Evolutionary conservation across 768 basidiomycete genomes (phyloP), one percentile per base, ranked within the genome.

Genomic region (Agaricus bisporus): DNA sequence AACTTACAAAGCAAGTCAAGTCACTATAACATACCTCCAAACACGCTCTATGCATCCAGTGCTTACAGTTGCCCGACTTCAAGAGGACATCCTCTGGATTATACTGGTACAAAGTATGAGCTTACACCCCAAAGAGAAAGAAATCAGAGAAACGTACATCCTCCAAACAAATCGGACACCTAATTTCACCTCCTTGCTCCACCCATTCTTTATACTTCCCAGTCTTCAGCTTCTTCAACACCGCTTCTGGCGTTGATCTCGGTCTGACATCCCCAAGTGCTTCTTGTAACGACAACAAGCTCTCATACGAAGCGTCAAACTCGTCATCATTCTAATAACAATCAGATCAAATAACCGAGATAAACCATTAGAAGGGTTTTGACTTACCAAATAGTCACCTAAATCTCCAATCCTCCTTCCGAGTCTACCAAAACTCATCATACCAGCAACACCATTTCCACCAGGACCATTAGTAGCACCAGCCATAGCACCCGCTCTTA

Each of bases 131-230:
- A 6, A 45, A 18, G 14, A 50, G n/a, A 25, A 18, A 36, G 12
- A 37, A 42, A 12, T 20, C 37, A 26, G 56, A 51, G 5, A 14
- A 1, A 76, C 86, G 49, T 62, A 89, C 89, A 67, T 92, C 89
- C 57, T 91, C 89, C 58, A 91, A 67, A 62, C 90, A 92, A 49
- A 92, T 91, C 1, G 90, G 88, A 66, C 90, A 92, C 42, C 88
- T 76, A 51, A 78, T 71, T 58, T 91, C 89, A 51, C 32, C 49
- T 8, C 52, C 56, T 3, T 39, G n/a, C 9, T 44, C 46, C 17
- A 55, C 59, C 59, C 54, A 58, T 35, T 60, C 59, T 11, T 25
- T 52, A 38, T 58, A 60, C 17, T 52, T 47, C 2, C 39, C 57
- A 12, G 51, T 60, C 36, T 58, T 43, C 46, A 91, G 68, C 0